Percentiles rank a stretch among this genome's conserved stretches.
phyloP scores from a whole-genome alignment of 345 rosid genomes.

The Noccaea bulbosa region DNA sequence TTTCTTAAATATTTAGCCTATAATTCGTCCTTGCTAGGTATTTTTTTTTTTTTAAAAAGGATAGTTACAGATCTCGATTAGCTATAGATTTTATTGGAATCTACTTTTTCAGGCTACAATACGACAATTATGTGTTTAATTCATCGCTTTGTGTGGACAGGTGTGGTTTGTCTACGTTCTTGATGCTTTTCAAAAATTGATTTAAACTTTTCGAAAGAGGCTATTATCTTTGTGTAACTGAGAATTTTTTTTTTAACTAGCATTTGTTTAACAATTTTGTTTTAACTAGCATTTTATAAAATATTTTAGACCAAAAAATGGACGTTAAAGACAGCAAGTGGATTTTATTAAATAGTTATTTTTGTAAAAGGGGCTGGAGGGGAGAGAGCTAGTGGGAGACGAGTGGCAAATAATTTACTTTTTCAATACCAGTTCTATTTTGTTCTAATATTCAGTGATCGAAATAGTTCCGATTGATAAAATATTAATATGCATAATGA shows the following conservation, averaged over 20 bases:
- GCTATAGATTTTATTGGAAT: conserved; percentile 31
- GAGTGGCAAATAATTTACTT: conserved; percentile 42
- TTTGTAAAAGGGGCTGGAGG: conserved; percentile 6
- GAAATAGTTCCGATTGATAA: not conserved
- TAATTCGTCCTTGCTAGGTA: not conserved
- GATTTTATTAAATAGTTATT: conserved; percentile 23
- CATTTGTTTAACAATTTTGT: not conserved
- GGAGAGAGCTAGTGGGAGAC: conserved; percentile 42
- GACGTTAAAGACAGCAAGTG: conserved; percentile 28
- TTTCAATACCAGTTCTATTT: conserved; percentile 1
- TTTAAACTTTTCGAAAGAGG: conserved; percentile 40
- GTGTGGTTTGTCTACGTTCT: conserved; percentile 40
- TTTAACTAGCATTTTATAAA: conserved; percentile 8
- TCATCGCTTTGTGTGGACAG: conserved; percentile 44
- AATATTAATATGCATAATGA: not conserved
- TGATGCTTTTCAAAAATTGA: conserved; percentile 41
- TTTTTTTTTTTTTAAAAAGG: not conserved
- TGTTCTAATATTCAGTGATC: conserved; percentile 3
- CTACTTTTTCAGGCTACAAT: conserved; percentile 31
- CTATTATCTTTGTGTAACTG: conserved; percentile 38
- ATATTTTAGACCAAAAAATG: conserved; percentile 13
- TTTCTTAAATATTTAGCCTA: conserved; percentile 2
- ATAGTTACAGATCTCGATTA: conserved; percentile 31
- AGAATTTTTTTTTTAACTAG: not conserved
- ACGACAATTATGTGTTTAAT: conserved; percentile 21